phyloP scores from a whole-genome alignment of 306 rosid genomes.

The Malus fusca region DNA sequence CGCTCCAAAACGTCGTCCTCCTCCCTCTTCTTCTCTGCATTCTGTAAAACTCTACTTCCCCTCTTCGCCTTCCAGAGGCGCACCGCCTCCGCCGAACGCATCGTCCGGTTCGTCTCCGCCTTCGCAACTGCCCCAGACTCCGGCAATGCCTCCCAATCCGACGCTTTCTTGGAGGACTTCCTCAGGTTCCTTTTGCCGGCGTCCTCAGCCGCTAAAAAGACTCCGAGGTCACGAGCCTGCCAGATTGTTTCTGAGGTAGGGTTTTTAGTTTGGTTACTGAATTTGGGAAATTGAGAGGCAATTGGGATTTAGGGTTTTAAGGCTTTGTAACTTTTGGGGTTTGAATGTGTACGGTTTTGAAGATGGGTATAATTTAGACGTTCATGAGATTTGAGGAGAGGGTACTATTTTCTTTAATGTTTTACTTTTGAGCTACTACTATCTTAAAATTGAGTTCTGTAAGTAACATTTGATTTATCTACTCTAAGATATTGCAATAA shows the following conservation, averaged over 20 bases:
- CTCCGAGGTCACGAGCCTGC: constrained; percentile 75
- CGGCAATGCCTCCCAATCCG: constrained; percentile 20
- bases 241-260: constrained; percentile 85
- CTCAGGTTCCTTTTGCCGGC: constrained; percentile 64
- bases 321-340: neutral
- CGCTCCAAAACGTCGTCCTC: constrained; percentile 44
- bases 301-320: neutral
- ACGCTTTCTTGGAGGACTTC: constrained; percentile 56
- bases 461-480: neutral
- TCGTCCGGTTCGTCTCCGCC: constrained; percentile 59
- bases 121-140: constrained; percentile 38
- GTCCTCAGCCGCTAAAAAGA: constrained; percentile 40
- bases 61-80: constrained; percentile 67
- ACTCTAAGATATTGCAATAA: neutral
- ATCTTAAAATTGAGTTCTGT: neutral
- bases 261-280: neutral
- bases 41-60: constrained; percentile 53
- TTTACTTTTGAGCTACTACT: neutral
- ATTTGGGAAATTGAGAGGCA: neutral
- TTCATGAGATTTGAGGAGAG: neutral
- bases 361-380: neutral
- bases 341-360: neutral
- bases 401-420: neutral
- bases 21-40: constrained; percentile 53
- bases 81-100: constrained; percentile 57